Evolutionary conservation across 805 yeast species (phyloP), one percentile per base, ranked within the genome.

Genomic region (Candida koratica): DNA sequence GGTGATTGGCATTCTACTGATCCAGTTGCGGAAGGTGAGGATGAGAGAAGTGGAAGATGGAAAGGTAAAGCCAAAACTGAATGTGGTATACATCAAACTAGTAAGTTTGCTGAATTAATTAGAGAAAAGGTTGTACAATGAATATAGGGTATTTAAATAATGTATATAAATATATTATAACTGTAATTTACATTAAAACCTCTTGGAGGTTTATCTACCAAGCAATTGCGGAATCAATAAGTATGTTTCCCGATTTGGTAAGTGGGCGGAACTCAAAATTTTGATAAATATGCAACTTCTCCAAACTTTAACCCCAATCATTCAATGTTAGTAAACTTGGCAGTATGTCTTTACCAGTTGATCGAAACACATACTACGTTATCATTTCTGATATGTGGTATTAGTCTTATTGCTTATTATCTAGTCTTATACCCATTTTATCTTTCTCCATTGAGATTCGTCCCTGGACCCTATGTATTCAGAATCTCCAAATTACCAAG

Each of bases 11-110:
- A 90, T 58, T 85, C 95, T 1, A 90, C 97, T 0, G 78, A 63
- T 19, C 97, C 97, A 2, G 95, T 86, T 8, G 72, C 65, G 6
- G 96, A 84, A 29, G 96, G 94, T 7, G 97, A 87, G 55, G 97
- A 90, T 53, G 97, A 90, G 58, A 75, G 97, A 46, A 78, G 93
- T n/a, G 97, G 97, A 1, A 75, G 97, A 52, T 90, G 97, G 97
- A 82, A 84, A 67, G 97, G 96, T 2, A 75, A 82, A 55, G 72
- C 78, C 8, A 90, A 90, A 66, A 87, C 96, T 0, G 97, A 90
- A 57, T 90, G 97, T 62, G 97, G 97, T 3, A 88, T 90, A 36
- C 97, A 90, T 53, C 84, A 81, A 49, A 76, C 89, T 1, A 73
- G 81, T 17, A 75, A 84, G 44, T 90, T 84, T 55, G 77, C 84